phyloP scores from a whole-genome alignment of 306 rosid species.

The Arachis hypogaea region DNA sequence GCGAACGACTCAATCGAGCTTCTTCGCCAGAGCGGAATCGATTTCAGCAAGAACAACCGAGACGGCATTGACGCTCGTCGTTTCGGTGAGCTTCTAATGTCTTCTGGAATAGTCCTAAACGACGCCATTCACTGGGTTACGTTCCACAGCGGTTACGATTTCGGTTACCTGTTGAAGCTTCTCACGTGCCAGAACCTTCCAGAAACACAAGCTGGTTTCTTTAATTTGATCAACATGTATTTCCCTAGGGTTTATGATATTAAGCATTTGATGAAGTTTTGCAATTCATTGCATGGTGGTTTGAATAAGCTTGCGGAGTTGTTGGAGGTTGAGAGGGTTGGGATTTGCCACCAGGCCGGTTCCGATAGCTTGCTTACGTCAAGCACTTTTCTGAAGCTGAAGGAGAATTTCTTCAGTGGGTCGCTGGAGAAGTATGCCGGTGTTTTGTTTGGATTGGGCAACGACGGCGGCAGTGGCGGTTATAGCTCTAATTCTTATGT shows the following conservation, averaged over 20 bases:
- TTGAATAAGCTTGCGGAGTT: constrained; percentile 63
- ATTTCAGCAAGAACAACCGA: constrained; percentile 49
- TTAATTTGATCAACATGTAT: constrained; percentile 47
- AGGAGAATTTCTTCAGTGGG: constrained; percentile 59
- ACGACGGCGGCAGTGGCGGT: constrained; percentile 42
- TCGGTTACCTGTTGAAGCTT: constrained; percentile 55
- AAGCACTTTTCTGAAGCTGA: constrained; percentile 55
- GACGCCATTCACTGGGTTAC: constrained; percentile 57
- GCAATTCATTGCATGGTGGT: constrained; percentile 55
- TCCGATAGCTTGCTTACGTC: constrained; percentile 61
- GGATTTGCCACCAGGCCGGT: constrained; percentile 59
- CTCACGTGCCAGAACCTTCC: constrained; percentile 55
- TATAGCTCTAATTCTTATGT: background rate
- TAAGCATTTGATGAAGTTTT: constrained; percentile 56
- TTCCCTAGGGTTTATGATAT: constrained; percentile 55
- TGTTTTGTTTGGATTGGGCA: constrained; percentile 63
- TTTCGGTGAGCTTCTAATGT: constrained; percentile 55
- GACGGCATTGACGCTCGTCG: constrained; percentile 48
- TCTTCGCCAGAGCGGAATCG: constrained; percentile 55
- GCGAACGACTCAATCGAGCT: constrained; percentile 62
- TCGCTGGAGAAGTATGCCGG: constrained; percentile 63
- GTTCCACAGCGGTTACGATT: constrained; percentile 59
- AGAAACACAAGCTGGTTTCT: constrained; percentile 51
- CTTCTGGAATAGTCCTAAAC: constrained; percentile 52
- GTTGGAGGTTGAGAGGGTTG: constrained; percentile 58